Evolutionary conservation across 176 grass and related monocot species (phyloP).

Genomic region (Poa annua): DNA sequence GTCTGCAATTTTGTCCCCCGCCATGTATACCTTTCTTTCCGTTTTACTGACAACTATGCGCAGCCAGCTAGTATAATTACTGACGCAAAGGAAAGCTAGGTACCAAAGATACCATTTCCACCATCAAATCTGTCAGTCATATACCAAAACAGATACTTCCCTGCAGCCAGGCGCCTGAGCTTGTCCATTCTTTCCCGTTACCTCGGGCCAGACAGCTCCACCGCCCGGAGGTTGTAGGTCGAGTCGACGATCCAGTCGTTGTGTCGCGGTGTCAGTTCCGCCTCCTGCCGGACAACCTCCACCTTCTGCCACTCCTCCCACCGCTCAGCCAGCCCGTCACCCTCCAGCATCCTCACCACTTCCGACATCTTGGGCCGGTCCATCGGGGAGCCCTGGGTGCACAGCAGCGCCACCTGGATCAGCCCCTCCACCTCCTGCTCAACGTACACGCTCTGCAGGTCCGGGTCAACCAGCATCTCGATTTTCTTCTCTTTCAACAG

Average conservation of each 20-base stretch:
- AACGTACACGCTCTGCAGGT: conserved; percentile 51
- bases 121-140: conserved; percentile 20
- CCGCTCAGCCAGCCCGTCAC: conserved; percentile 65
- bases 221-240: conserved; percentile 50
- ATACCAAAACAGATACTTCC: conserved; percentile 27
- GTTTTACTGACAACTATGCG: background rate
- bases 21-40: background rate
- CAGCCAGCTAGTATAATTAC: background rate
- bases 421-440: conserved; percentile 65
- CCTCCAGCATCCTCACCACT: conserved; percentile 83
- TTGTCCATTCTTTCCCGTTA: conserved; percentile 14
- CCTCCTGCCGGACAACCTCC: conserved; percentile 69
- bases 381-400: conserved; percentile 69
- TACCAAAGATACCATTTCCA: background rate
- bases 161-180: background rate
- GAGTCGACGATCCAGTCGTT: conserved; percentile 67
- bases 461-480: conserved; percentile 70
- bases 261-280: conserved; percentile 45
- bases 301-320: conserved; percentile 94
- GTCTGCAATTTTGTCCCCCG: background rate
- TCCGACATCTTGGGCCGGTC: conserved; percentile 85
- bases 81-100: conserved; percentile 10
- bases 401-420: conserved; percentile 79
- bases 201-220: conserved; percentile 73
- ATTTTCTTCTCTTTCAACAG: conserved; percentile 72